Evolutionary conservation across 2,329 filamentous ascomycete species (phyloP), one percentile per base, ranked within the genome.

Genomic region (Curvularia eragrostidis): DNA sequence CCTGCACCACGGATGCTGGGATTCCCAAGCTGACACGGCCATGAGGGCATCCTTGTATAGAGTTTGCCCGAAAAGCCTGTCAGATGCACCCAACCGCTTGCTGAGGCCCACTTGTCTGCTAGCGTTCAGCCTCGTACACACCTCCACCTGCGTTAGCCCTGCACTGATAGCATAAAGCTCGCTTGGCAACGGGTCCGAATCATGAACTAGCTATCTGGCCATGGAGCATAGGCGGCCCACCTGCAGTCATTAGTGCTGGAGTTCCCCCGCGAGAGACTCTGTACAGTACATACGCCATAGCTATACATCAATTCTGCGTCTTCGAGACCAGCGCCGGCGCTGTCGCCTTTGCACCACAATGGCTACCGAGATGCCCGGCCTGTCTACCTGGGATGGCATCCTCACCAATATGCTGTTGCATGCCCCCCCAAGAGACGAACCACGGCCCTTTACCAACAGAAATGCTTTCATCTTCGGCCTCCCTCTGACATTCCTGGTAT

Each of bases 401-500:
- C 38, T 72, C 28, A 8, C 54, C 18, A 47, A 63, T 41, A 61
- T 68, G 57, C 24, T 75, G 12, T 4, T 41, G 41, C 58, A 71
- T 48, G 59, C 70, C 9, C 73, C 73, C 7, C 62, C 70, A 59
- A 60, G 54, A 9, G 51, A 72, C 52, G 73, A 75, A 48, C 66
- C 67, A 39, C 52, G 63, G 6, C 73, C 73, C 5, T 18, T 70
- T 3, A 59, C 68, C 10, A 75, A 75, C 56, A 64, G 61, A 9
- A 61, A 41, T 34, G 67, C 21, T 18, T 74, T 70, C 2, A 66
- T 75, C 13, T 70, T 54, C 32, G 70, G 72, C 6, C 47, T 60
- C 2, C 66, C 62, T 1, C 46, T 75, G 24, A 55, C 69, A 0
- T 73, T 75, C 52, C 32, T 72, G 48, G 72, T 73, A 69, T 5